Base-by-base conservation (phyloP, 805 yeast genomes). In the Pichia scutulata region DNA sequence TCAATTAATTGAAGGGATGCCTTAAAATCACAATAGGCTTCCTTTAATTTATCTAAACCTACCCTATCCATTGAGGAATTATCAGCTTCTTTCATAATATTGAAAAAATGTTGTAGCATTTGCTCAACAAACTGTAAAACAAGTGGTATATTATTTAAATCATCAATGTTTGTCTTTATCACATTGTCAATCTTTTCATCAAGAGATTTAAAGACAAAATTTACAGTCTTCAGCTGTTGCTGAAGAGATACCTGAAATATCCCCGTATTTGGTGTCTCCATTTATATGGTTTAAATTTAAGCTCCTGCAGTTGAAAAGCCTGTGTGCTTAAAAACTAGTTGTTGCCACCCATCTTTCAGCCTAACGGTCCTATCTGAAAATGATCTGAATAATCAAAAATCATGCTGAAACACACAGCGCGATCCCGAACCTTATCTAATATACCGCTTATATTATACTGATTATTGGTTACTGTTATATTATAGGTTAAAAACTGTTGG, bases 211-310 rank as follows among this genome's bases (percentile, higher is more conserved):
- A 48, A 48, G 8, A 40, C 48, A 33, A 40, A 44, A 26, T 48
- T 41, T 7, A 48, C 45, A 2, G 41, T 28, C 8, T 40, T 44
- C 4, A 48, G 13, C 9, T 48, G 47, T 14, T 48, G 44, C n/a
- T 48, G 37, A 7, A 44, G 42, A 12, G 51, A 39, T 3, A 19
- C 21, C 3, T 39, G 51, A 7, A 44, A 26, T 3, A 44, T 18
- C 6, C 46, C 46, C 13, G 47, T 48, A 44, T 48, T 44, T 5
- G 51, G 48, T 13, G 43, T 44, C 24, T 48, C 42, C 51, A 48
- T 48, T 13, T 26, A 10, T 13, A 6, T 19, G 7, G 14, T 10
- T n/a, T 33, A 7, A 16, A 33, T 9, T 2, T n/a, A n/a, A n/a
- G 3, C 13, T 10, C 10, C 4, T 28, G 14, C 10, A 5, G 7